These are phyloP conservation scores for Curvularia lunata DNA, from an alignment of 2,329 filamentous ascomycete species.

Conservation along the genomic window DNA sequence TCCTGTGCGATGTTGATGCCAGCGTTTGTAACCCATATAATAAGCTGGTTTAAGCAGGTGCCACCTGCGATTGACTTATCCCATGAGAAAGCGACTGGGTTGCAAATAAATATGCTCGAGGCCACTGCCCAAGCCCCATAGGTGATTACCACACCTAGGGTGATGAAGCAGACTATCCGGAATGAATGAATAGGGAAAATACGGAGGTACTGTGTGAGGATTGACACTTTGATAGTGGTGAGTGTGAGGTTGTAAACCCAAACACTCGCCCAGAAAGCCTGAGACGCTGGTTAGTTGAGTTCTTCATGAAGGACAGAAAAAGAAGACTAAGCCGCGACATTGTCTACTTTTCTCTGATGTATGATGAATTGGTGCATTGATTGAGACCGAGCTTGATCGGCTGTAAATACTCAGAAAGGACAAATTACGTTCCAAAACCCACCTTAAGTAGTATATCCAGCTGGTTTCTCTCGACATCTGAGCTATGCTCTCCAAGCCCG, in stretches of 20 bases:
- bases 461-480: conserved; percentile 18
- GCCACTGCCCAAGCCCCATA: conserved; percentile 42
- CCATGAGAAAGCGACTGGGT: conserved; percentile 44
- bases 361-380: too few species aligned
- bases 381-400: background rate
- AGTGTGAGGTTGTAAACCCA: conserved; percentile 45
- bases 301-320: background rate
- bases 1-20: conserved; percentile 44
- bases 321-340: too few species aligned
- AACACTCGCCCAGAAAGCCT: conserved; percentile 46
- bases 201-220: conserved; percentile 42
- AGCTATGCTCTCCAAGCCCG: conserved; percentile 37
- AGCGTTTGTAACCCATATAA: conserved; percentile 42
- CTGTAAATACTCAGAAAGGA: background rate
- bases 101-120: conserved; percentile 45
- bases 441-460: conserved; percentile 21
- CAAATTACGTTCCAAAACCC: conserved; percentile 5
- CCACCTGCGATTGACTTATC: conserved; percentile 34
- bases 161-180: conserved; percentile 34
- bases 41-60: conserved; percentile 38
- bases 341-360: background rate
- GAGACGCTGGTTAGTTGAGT: conserved; percentile 17
- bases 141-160: conserved; percentile 34
- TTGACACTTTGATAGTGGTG: conserved; percentile 41
- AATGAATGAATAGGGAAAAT: conserved; percentile 41